A percentile compares a stretch with the other conserved stretches of the same genome.
These are phyloP conservation scores for Jimgerdemannia lactiflua DNA, from an alignment of 192 early-diverging fungal species.

Conservation along the genomic window DNA sequence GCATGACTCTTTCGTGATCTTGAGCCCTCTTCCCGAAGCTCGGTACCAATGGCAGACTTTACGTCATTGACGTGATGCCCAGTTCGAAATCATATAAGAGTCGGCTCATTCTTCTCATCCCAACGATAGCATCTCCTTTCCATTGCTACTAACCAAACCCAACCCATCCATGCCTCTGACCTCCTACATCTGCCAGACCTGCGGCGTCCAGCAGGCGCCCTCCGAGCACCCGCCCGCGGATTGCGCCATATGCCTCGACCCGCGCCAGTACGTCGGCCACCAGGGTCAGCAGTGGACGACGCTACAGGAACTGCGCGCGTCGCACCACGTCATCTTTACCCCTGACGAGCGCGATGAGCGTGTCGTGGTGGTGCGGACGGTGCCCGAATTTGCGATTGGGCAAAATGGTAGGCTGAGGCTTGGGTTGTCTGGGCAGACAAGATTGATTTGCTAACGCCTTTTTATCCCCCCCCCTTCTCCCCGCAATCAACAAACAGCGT, in stretches of 20 bases:
- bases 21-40: too few relatives aligned
- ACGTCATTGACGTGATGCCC: too few relatives aligned
- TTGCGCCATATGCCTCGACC: conserved; percentile 28
- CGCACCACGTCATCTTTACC: conserved; percentile 19
- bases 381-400: conserved; percentile 19
- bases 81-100: too few relatives aligned
- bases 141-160: too few relatives aligned
- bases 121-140: too few relatives aligned
- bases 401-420: conserved; percentile 14
- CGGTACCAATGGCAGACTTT: too few relatives aligned
- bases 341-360: conserved; percentile 19
- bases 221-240: conserved; percentile 5
- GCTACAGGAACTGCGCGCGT: conserved; percentile 10
- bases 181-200: conserved; percentile 22
- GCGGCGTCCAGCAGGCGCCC: conserved; percentile 12
- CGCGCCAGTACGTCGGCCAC: conserved; percentile 22
- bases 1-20: too few relatives aligned
- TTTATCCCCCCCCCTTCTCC: too few relatives aligned
- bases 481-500: background rate
- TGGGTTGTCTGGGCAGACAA: background rate
- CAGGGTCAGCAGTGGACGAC: conserved; percentile 29
- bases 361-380: conserved; percentile 22
- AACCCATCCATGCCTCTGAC: too few relatives aligned
- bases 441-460: too few relatives aligned
- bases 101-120: too few relatives aligned